Evolutionary conservation across 768 basidiomycete species (phyloP).

Genomic region (Boletus tylopilopsis): DNA sequence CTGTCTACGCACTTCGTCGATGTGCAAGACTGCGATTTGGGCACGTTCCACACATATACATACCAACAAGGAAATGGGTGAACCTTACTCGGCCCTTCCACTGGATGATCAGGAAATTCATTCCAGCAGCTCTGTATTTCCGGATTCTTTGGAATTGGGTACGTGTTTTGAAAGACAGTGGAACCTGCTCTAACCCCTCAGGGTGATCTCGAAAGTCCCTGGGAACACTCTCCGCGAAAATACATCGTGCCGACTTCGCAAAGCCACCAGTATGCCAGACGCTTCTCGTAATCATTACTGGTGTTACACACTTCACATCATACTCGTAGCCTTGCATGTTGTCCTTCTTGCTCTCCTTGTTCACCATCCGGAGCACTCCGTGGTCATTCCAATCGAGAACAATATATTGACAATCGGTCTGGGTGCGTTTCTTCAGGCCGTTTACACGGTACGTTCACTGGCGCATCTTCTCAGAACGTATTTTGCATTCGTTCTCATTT

Average conservation of each 20-base stretch:
- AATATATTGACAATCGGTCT: background rate
- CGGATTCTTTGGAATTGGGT: background rate
- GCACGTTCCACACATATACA: background rate
- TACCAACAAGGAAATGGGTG: background rate
- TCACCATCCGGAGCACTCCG: background rate
- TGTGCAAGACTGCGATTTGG: background rate
- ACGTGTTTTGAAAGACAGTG: background rate
- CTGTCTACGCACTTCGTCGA: background rate
- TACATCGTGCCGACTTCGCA: background rate
- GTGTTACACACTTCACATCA: background rate
- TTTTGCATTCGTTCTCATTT: background rate
- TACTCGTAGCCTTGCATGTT: background rate
- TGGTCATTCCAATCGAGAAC: background rate
- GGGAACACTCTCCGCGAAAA: background rate
- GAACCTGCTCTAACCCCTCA: background rate
- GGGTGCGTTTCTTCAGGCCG: background rate
- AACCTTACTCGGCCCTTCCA: background rate
- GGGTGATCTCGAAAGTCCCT: background rate
- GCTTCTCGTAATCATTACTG: background rate
- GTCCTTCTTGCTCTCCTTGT: background rate
- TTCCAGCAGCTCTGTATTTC: background rate
- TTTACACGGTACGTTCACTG: background rate
- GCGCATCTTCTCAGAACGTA: background rate
- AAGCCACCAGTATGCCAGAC: background rate
- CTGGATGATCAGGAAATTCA: background rate